These are phyloP conservation scores for Polyporus arcularius DNA, from an alignment of 768 basidiomycete genomes.

Conservation along the genomic window DNA sequence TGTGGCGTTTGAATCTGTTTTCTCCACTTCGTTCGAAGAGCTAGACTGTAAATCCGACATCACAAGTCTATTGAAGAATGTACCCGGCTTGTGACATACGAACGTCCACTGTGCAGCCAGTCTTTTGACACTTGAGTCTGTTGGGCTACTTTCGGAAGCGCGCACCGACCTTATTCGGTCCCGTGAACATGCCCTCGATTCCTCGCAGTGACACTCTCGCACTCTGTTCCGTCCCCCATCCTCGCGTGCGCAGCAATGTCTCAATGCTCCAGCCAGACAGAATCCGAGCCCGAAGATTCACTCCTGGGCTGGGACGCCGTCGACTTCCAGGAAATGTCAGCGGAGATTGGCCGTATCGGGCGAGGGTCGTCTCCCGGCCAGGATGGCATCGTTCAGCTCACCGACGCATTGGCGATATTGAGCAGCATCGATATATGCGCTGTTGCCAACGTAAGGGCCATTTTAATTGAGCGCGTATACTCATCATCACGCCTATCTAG, in stretches of 20 bases:
- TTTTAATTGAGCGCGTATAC: neutral
- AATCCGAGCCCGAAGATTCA: constrained; percentile 43
- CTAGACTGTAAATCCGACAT: constrained; percentile 31
- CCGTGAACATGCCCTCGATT: neutral
- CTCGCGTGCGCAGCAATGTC: neutral
- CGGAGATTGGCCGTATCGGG: neutral
- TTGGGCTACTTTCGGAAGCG: neutral
- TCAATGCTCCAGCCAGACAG: constrained; percentile 48
- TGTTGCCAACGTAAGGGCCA: constrained; percentile 9
- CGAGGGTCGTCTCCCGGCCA: neutral
- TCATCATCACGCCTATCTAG: constrained; percentile 20
- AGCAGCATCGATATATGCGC: constrained; percentile 15
- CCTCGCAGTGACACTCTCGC: neutral
- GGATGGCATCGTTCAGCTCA: neutral
- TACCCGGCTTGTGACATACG: constrained; percentile 22
- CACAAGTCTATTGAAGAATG: constrained; percentile 26
- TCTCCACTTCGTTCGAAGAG: constrained; percentile 51
- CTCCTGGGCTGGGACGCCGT: constrained; percentile 10
- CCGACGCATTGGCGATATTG: constrained; percentile 10
- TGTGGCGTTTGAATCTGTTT: constrained; percentile 58
- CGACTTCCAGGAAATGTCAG: constrained; percentile 15
- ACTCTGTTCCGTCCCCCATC: neutral
- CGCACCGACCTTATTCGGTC: neutral
- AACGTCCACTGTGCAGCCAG: too few species aligned
- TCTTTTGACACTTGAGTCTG: too few species aligned